Base-by-base conservation (phyloP, 768 basidiomycete species). In the Kwoniella sp. region DNA sequence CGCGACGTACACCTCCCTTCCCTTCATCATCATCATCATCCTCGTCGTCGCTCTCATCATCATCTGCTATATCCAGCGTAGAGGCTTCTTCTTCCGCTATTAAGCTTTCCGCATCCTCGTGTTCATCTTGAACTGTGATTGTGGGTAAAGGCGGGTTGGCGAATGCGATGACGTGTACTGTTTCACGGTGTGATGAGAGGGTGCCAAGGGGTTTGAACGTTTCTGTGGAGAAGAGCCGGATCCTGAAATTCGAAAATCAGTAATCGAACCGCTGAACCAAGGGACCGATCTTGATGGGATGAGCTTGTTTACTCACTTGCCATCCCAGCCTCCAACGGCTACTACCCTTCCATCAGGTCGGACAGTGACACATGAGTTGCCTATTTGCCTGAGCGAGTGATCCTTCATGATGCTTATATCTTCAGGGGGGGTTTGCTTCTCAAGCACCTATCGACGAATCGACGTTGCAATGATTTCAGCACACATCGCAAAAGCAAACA, bases 311-410 rank as follows among this genome's bases (percentile, higher is more conserved):
- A 81, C 89, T 70, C 68, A 93, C 94, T 84, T 86, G 36, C 95
- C 93, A 65, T 98, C 93, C 95, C 95, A 97, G 0, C 93, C 92
- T 1, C 89, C 94, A 1, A 93, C 82, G 0, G 92, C 93, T 69
- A 92, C 89, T 0, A 97, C 85, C 22, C 85, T 84, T 0, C 88
- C 91, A 68, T 90, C 88, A 36, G 86, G 83, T 5, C 87, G 86
- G 13, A 96, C 86, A 2, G 88, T 85, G n/a, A 97, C 79, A 7
- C 86, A 85, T 0, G 85, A 85, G 72, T 92, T 92, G 2, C 93
- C 92, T 0, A 90, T 86, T 66, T 90, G 83, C 71, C 88, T 92
- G 22, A 87, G 92, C 49, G 86, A 82, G 68, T 85, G 79, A 17
- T 83, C 71, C 24, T 73, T 76, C 48, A 83, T 51, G 48, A 46